phyloP scores from a whole-genome alignment of 768 basidiomycete genomes.

The Serendipita sp. region DNA sequence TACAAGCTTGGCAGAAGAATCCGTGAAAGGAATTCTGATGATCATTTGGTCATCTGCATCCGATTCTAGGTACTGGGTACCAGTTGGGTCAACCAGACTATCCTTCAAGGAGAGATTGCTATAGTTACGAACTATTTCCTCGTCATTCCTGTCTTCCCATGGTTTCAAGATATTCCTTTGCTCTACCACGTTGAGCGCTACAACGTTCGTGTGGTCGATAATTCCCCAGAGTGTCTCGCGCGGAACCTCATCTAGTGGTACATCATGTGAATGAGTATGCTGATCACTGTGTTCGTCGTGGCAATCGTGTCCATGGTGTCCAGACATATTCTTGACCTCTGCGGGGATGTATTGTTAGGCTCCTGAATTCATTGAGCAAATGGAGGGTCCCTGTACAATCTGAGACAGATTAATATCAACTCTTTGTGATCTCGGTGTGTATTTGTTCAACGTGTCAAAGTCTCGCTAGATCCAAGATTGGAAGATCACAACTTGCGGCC shows the following conservation, averaged over 20 bases:
- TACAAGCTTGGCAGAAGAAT: constrained; percentile 60
- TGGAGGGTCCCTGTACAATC: too few species aligned
- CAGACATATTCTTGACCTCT: constrained; percentile 27
- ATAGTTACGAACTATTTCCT: constrained; percentile 37
- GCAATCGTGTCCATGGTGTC: constrained; percentile 36
- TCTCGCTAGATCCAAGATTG: too few species aligned
- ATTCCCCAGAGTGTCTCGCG: constrained; percentile 57
- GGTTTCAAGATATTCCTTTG: constrained; percentile 58
- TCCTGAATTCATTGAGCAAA: too few species aligned
- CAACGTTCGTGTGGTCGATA: constrained; percentile 68
- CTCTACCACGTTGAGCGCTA: constrained; percentile 56
- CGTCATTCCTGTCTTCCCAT: constrained; percentile 65
- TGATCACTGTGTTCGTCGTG: constrained; percentile 45
- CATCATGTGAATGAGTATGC: constrained; percentile 30
- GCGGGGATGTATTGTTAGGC: too few species aligned
- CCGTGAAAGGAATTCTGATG: constrained; percentile 73
- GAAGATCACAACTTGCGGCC: too few species aligned
- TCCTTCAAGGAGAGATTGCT: not conserved
- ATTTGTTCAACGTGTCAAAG: too few species aligned
- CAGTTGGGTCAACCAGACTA: not conserved
- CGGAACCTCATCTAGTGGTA: constrained; percentile 31
- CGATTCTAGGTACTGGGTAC: constrained; percentile 57
- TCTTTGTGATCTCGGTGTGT: too few species aligned
- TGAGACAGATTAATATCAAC: too few species aligned
- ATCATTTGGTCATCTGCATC: constrained; percentile 91